Conservation (phyloP, 176 grass and related monocot genomes). For the Dendrocalamus sinicus region DNA sequence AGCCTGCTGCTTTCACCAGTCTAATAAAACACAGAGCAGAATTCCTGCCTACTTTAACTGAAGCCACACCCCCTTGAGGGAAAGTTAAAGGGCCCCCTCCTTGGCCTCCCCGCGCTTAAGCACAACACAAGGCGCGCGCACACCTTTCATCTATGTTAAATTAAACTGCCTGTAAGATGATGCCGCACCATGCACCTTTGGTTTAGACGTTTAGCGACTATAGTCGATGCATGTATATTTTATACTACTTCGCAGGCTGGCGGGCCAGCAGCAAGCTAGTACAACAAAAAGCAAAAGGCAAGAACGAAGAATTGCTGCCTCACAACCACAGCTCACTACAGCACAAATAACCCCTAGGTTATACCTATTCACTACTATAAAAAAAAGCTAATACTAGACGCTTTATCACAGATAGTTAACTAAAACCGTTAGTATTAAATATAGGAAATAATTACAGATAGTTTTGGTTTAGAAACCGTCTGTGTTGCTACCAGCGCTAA, state of each 20-base stretch:
- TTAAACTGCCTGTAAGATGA: constrained; percentile 51
- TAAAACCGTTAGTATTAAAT: too few relatives aligned
- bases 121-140: constrained; percentile 20
- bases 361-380: too few relatives aligned
- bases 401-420: too few relatives aligned
- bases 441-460: too few relatives aligned
- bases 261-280: constrained; percentile 39
- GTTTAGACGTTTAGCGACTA: constrained; percentile 19
- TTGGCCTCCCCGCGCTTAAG: constrained; percentile 22
- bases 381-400: too few relatives aligned
- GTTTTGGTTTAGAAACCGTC: too few relatives aligned
- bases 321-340: constrained; percentile 1
- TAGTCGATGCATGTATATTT: constrained; percentile 35
- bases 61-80: constrained; percentile 65
- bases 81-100: constrained; percentile 72
- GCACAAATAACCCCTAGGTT: too few relatives aligned
- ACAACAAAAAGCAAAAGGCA: constrained; percentile 59
- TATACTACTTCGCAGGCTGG: constrained; percentile 26
- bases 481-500: too few relatives aligned
- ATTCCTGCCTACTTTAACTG: constrained; percentile 90
- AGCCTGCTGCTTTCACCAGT: constrained; percentile 60
- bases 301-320: constrained; percentile 44
- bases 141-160: constrained; percentile 44
- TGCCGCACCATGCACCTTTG: constrained; percentile 36
- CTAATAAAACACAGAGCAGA: constrained; percentile 68